A percentile compares a stretch with the other conserved stretches of the same genome.
phyloP scores from a whole-genome alignment of 345 rosid genomes.

The Carallia pectinifolia region DNA sequence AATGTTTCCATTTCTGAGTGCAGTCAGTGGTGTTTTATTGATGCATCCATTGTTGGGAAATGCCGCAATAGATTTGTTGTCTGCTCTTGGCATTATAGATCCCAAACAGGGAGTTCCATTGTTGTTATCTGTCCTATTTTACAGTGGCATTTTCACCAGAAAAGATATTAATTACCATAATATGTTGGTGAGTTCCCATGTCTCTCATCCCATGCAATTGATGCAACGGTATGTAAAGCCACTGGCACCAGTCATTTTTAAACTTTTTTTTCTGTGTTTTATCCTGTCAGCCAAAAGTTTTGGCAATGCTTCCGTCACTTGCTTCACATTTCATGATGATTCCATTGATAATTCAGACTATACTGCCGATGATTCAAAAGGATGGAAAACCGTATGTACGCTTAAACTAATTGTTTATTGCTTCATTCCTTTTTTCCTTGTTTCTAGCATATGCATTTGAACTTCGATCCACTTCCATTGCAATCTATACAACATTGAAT shows the following conservation, averaged over 20 bases:
- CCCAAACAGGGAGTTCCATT: constrained; percentile 73
- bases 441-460: background rate
- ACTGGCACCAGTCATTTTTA: constrained; percentile 11
- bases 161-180: constrained; percentile 38
- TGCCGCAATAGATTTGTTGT: constrained; percentile 58
- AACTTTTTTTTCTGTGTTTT: constrained; percentile 3
- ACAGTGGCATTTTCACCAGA: constrained; percentile 64
- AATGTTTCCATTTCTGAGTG: constrained; percentile 62
- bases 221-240: constrained; percentile 9
- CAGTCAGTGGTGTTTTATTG: constrained; percentile 64
- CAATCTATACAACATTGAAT: constrained; percentile 3
- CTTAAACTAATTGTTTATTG: constrained; percentile 13
- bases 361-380: constrained; percentile 78
- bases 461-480: background rate
- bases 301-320: constrained; percentile 79
- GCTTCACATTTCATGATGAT: constrained; percentile 81
- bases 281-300: constrained; percentile 64
- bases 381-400: constrained; percentile 61
- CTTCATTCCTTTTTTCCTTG: constrained; percentile 5
- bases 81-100: constrained; percentile 56
- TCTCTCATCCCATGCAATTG: constrained; percentile 13
- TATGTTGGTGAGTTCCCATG: constrained; percentile 54
- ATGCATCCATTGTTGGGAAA: constrained; percentile 59
- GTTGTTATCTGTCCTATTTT: constrained; percentile 70
- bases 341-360: constrained; percentile 79